These are phyloP conservation scores for Trametes cubensis DNA, from an alignment of 768 basidiomycete species.

Conservation along the genomic window DNA sequence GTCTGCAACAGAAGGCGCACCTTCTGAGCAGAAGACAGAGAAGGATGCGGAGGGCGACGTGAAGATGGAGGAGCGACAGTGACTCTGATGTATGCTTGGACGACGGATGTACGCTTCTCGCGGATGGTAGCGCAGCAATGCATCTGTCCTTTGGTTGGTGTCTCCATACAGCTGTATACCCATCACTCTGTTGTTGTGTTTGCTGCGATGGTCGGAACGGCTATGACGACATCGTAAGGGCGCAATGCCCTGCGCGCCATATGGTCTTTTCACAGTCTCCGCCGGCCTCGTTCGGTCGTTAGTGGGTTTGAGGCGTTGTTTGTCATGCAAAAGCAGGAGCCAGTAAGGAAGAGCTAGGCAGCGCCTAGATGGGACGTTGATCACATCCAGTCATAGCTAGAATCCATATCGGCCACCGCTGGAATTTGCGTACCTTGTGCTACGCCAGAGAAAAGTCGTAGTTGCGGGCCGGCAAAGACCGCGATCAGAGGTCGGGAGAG, in stretches of 20 bases:
- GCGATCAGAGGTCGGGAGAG: not conserved
- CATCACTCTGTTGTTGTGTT: not conserved
- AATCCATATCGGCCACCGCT: no score
- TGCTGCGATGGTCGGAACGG: conserved; percentile 1
- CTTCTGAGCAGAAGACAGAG: not conserved
- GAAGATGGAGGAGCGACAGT: conserved; percentile 32
- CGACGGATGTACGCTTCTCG: not conserved
- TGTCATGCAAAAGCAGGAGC: not conserved
- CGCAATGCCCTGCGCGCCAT: not conserved
- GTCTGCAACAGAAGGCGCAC: not conserved
- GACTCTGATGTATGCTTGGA: not conserved
- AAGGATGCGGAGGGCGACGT: conserved; percentile 32
- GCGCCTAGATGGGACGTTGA: no score
- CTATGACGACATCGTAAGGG: conserved; percentile 6
- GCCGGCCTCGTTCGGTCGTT: conserved; percentile 3
- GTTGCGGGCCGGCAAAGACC: conserved; percentile 4
- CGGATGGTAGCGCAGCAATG: not conserved
- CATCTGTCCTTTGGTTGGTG: not conserved
- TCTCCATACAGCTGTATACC: not conserved
- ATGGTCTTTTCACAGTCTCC: not conserved
- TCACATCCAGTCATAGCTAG: no score
- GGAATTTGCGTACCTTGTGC: no score
- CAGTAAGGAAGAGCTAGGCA: no score
- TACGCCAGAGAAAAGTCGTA: not conserved
- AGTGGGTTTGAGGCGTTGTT: not conserved